Evolutionary conservation across 2,329 filamentous ascomycete species (phyloP).

Genomic region (Thermothelomyces thermophilus): DNA sequence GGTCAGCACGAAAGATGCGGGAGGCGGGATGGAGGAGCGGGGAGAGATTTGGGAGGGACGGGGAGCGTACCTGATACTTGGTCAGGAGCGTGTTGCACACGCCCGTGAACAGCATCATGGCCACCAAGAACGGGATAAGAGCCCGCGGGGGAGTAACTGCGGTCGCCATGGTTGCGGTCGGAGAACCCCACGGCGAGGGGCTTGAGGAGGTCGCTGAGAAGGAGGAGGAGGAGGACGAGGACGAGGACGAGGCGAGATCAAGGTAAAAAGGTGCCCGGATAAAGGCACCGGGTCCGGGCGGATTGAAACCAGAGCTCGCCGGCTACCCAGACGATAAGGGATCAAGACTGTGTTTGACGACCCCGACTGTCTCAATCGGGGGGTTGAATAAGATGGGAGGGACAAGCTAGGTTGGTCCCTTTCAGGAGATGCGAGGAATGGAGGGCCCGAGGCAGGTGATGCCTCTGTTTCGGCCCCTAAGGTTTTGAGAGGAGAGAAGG

Average conservation of each 20-base stretch:
- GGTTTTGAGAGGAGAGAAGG: neutral
- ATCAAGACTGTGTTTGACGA: neutral
- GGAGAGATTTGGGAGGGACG: too few species aligned
- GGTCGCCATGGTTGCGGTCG: slow-evolving; percentile 17
- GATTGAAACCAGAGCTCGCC: slow-evolving; percentile 2
- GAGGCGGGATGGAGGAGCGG: neutral
- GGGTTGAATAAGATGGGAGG: slow-evolving; percentile 4
- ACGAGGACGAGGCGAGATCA: neutral
- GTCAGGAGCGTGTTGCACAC: slow-evolving; percentile 96
- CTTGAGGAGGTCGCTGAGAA: neutral
- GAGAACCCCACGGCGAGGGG: neutral
- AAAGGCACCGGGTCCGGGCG: slow-evolving; percentile 9
- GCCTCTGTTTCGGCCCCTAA: neutral
- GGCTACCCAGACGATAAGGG: neutral
- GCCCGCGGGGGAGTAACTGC: slow-evolving; percentile 61
- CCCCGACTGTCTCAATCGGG: neutral
- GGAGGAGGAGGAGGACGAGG: neutral
- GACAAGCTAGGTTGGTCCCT: neutral
- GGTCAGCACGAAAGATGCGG: neutral
- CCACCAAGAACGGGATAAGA: slow-evolving; percentile 77
- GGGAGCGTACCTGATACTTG: slow-evolving; percentile 78
- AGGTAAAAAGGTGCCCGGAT: slow-evolving; percentile 4
- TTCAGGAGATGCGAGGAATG: neutral
- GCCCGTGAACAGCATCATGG: slow-evolving; percentile 93
- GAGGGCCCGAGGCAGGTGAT: slow-evolving; percentile 1